Evolutionary conservation across 352 stramenopile genomes (phyloP).

Genomic region (Hyaloperonospora arabidopsidis): DNA sequence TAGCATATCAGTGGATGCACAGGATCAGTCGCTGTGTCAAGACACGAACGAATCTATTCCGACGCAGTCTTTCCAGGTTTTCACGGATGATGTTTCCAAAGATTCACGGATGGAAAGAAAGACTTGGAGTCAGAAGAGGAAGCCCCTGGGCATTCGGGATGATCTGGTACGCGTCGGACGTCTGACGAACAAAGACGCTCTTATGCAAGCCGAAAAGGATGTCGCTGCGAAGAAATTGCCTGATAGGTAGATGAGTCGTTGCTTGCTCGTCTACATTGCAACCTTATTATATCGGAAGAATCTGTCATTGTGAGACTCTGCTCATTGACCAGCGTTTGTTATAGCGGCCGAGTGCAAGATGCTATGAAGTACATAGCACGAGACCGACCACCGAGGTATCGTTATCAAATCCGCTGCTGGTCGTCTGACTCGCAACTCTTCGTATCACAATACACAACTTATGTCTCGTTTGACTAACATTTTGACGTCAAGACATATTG

Average conservation of each 20-base stretch:
- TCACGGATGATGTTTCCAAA: slow-evolving; percentile 30
- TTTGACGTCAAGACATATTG: slow-evolving; percentile 19
- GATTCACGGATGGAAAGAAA: slow-evolving; percentile 24
- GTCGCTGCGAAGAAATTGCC: slow-evolving; percentile 15
- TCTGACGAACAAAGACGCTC: slow-evolving; percentile 74
- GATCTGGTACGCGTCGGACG: slow-evolving; percentile 48
- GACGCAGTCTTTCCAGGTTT: slow-evolving; percentile 43
- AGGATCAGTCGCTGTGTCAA: slow-evolving; percentile 43
- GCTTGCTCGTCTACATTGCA: slow-evolving; percentile 7
- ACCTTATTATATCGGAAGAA: slow-evolving; percentile 17
- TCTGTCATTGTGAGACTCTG: slow-evolving; percentile 14
- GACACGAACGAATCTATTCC: slow-evolving; percentile 33
- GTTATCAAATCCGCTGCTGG: slow-evolving; percentile 11
- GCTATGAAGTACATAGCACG: slow-evolving; percentile 22
- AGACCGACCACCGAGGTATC: slow-evolving; percentile 37
- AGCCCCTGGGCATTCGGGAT: slow-evolving; percentile 56
- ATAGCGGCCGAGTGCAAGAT: slow-evolving; percentile 20
- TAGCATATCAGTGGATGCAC: slow-evolving; percentile 40
- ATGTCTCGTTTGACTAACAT: slow-evolving; percentile 11
- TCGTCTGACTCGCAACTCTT: slow-evolving; percentile 5
- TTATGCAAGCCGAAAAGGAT: slow-evolving; percentile 46
- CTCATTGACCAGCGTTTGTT: slow-evolving; percentile 27
- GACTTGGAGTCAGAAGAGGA: slow-evolving; percentile 35
- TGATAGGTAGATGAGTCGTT: slow-evolving; percentile 35
- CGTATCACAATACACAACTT: slow-evolving; percentile 20